phyloP scores from a whole-genome alignment of 164 flowering plant genomes.

The Tinospora cordifolia region DNA sequence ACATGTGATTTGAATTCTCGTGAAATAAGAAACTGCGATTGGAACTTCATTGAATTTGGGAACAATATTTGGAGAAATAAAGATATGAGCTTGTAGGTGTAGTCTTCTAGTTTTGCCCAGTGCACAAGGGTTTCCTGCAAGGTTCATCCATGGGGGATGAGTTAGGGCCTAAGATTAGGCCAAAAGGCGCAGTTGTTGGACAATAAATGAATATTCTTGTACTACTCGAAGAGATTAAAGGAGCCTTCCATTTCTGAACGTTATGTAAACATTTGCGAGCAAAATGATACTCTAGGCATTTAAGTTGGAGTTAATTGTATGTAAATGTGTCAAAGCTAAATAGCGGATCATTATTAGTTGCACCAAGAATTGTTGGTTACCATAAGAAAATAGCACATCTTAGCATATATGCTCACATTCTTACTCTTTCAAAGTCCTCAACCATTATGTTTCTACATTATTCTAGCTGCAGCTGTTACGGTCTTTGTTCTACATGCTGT shows the following conservation, averaged over 20 bases:
- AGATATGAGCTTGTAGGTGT: neutral
- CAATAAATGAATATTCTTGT: too few species aligned
- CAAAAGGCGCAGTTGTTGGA: too few species aligned
- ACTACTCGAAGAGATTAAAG: too few species aligned
- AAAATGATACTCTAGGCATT: too few species aligned
- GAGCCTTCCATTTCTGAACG: too few species aligned
- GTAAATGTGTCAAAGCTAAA: neutral
- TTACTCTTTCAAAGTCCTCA: neutral
- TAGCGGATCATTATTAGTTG: neutral
- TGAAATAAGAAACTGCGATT: neutral
- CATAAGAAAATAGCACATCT: neutral
- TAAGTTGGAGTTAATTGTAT: too few species aligned
- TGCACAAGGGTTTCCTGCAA: neutral
- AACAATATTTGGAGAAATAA: neutral
- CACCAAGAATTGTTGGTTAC: neutral
- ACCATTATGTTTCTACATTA: neutral
- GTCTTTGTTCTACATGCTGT: too few species aligned
- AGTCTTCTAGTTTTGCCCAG: neutral
- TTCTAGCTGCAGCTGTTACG: neutral
- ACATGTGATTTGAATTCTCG: neutral
- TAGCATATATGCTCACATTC: neutral
- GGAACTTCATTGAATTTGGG: neutral
- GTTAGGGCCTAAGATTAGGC: neutral
- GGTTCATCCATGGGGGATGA: too few species aligned
- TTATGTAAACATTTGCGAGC: too few species aligned